Evolutionary conservation across 208 protist species (phyloP).

Genomic region (Trypanosomatidae sp.): DNA sequence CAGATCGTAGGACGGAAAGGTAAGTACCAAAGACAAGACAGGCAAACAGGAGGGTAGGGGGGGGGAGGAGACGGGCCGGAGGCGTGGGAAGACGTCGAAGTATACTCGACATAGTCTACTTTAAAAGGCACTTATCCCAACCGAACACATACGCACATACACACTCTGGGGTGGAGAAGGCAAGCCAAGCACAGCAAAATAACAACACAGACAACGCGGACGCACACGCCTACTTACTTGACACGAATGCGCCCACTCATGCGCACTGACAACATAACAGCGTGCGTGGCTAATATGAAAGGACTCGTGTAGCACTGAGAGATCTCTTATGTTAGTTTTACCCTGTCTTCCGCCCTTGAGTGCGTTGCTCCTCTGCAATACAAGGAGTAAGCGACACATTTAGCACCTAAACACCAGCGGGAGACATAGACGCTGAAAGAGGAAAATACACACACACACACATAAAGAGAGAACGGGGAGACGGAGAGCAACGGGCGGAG

Average conservation of each 20-base stretch:
- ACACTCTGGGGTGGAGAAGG: neutral
- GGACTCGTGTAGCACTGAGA: neutral
- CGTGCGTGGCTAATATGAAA: neutral
- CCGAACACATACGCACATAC: slow-evolving; percentile 22
- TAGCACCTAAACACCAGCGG: neutral
- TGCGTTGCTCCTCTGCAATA: neutral
- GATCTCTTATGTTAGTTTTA: neutral
- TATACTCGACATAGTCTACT: neutral
- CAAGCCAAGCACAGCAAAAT: neutral
- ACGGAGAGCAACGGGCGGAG: neutral
- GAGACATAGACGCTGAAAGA: neutral
- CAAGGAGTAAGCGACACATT: neutral
- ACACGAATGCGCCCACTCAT: neutral
- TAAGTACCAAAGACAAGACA: neutral
- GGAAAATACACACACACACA: too few relatives aligned
- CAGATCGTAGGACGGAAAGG: neutral
- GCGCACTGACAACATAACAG: neutral
- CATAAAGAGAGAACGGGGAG: neutral
- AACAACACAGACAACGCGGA: slow-evolving; percentile 6
- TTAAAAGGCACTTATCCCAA: slow-evolving; percentile 5
- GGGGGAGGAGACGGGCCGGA: neutral
- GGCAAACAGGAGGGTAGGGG: neutral
- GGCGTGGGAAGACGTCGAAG: neutral
- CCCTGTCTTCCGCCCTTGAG: neutral
- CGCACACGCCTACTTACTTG: neutral